A percentile compares a stretch with the other conserved stretches of the same genome.
Evolutionary conservation across 1,284 basidiomycete genomes (phyloP).

Genomic region (Malassezia sp.): DNA sequence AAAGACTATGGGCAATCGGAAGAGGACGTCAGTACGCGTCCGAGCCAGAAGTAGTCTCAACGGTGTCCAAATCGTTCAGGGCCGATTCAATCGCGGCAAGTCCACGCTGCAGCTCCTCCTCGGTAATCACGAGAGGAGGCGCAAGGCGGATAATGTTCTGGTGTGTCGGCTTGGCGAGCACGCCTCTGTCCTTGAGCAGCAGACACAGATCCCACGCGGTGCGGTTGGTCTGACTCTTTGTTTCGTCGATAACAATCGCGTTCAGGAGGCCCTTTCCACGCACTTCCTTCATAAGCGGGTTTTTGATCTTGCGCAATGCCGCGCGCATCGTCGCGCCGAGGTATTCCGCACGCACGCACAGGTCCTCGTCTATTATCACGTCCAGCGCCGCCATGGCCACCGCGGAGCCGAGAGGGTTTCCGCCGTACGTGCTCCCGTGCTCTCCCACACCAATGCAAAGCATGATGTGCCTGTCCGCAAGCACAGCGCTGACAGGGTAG

Average conservation of each 20-base stretch:
- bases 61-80: conserved; percentile 63
- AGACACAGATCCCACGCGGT: conserved; percentile 94
- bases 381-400: conserved; percentile 81
- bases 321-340: conserved; percentile 67
- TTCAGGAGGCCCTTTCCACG: conserved; percentile 81
- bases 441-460: conserved; percentile 90
- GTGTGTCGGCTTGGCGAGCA: conserved; percentile 92
- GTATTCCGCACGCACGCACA: conserved; percentile 63
- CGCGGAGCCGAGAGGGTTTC: conserved; percentile 88
- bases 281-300: conserved; percentile 59
- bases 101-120: conserved; percentile 67
- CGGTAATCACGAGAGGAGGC: conserved; percentile 81
- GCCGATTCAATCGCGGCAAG: conserved; percentile 66
- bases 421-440: conserved; percentile 73
- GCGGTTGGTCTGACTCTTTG: conserved; percentile 60
- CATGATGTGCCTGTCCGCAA: conserved; percentile 82
- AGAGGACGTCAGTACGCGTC: conserved; percentile 5
- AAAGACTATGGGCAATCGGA: too few species aligned
- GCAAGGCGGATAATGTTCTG: conserved; percentile 93
- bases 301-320: conserved; percentile 33
- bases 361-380: conserved; percentile 73
- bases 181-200: conserved; percentile 75
- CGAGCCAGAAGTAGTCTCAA: conserved; percentile 39
- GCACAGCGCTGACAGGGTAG: conserved; percentile 89
- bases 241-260: conserved; percentile 84